Evolutionary conservation across 305 asterid genomes (phyloP), one percentile per base, ranked within the genome.

Genomic region (Lippia alba): DNA sequence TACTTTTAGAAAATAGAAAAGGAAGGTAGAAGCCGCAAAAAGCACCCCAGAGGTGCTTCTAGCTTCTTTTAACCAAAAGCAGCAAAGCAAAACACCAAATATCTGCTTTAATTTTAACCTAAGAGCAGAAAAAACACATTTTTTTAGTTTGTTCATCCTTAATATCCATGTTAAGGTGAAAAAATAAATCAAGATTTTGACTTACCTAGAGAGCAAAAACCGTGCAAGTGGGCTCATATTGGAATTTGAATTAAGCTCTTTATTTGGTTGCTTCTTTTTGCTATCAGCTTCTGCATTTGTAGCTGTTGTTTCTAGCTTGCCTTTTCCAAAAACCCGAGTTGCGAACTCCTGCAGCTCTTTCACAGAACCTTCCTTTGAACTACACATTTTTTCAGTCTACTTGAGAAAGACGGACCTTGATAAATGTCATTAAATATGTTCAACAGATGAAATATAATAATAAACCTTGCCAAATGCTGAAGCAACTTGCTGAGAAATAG

Each of bases 151-250:
- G 6, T 36, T 2, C 9, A 19, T 53, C 20, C 12, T 33, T 53
- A 12, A 12, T 8, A 8, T 32, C 12, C 58, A 53, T 53, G 33
- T 55, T 16, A 12, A 30, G 34, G 15, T 24, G 36, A 34, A 19
- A 33, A 41, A 39, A 24, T 24, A 5, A 15, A 73, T n/a, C 3
- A 66, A 58, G 17, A 67, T 56, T 62, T 34, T 32, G 72, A 85
- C 96, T 18, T 78, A 94, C 98, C 99, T 94, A 10, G 98, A 94
- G 73, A 94, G 96, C 85, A 94, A 83, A 85, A 94, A 94, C 83
- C 97, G 84, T 17, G 98, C 98, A 32, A 94, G 93, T 18, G 99
- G 96, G 85, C 96, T 90, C 92, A 90, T 85, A 78, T 92, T 94
- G 83, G 92, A 79, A 80, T 87, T 88, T 56, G 97, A 88, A 74